Conservation (phyloP, 345 rosid species). For the Mercurialis annua region DNA sequence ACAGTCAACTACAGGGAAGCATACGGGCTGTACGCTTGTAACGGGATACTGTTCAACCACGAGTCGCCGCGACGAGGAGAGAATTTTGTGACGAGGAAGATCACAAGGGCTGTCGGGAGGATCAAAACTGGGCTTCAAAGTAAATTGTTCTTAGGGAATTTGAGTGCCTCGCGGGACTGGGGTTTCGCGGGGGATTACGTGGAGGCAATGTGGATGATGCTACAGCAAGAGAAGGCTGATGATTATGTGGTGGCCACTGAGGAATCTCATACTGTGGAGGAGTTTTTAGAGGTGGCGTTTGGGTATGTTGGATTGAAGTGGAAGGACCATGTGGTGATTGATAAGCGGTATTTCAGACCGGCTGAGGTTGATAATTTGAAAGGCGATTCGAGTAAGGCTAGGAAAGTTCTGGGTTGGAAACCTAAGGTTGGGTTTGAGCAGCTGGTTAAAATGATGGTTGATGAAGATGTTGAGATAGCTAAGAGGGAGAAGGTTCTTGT, state of each 20-base stretch:
- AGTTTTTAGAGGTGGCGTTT: conserved; percentile 77
- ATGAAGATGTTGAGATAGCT: conserved; percentile 71
- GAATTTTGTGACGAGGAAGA: conserved; percentile 91
- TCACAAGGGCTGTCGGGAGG: conserved; percentile 86
- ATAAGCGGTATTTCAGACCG: conserved; percentile 59
- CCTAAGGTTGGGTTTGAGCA: conserved; percentile 77
- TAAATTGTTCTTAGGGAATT: conserved; percentile 76
- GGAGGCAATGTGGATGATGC: conserved; percentile 99
- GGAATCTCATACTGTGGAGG: conserved; percentile 87
- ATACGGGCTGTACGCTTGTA: conserved; percentile 80
- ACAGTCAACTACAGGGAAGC: conserved; percentile 94
- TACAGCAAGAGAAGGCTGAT: conserved; percentile 88
- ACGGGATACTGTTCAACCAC: conserved; percentile 88
- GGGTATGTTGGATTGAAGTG: conserved; percentile 57
- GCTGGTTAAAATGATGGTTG: conserved; percentile 93
- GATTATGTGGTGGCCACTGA: conserved; percentile 96
- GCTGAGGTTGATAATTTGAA: conserved; percentile 57
- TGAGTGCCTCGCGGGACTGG: conserved; percentile 92
- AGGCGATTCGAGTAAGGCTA: conserved; percentile 58
- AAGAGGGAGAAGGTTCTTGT: conserved; percentile 93
- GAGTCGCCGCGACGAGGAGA: conserved; percentile 93
- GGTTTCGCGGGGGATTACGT: conserved; percentile 95
- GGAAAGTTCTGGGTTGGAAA: conserved; percentile 62
- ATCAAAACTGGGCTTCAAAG: conserved; percentile 82
- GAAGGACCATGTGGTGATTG: conserved; percentile 60